These are phyloP conservation scores for Exophiala calicioides DNA, from an alignment of 2,329 filamentous ascomycete species.

Conservation along the genomic window DNA sequence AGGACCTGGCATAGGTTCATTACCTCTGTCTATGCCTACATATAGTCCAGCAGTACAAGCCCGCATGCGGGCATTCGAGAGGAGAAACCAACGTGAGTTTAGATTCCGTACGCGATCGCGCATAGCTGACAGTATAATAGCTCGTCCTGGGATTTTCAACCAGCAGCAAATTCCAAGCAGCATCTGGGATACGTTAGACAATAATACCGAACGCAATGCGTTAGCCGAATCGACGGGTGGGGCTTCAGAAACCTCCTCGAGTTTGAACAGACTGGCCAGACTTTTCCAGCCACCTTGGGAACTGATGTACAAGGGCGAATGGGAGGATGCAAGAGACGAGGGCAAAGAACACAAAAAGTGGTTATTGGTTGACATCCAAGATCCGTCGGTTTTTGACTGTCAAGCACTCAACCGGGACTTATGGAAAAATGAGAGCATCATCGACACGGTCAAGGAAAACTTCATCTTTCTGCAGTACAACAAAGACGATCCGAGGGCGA, in stretches of 20 bases:
- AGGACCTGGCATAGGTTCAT: constrained; percentile 62
- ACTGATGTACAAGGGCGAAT: constrained; percentile 75
- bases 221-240: constrained; percentile 65
- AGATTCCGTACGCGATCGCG: not conserved
- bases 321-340: constrained; percentile 79
- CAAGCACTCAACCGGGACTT: constrained; percentile 91
- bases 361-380: constrained; percentile 94
- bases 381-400: constrained; percentile 90
- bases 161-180: constrained; percentile 57
- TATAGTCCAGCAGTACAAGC: constrained; percentile 63
- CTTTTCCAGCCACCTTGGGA: constrained; percentile 92
- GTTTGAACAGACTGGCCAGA: constrained; percentile 79
- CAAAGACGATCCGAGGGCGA: constrained; percentile 76
- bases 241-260: constrained; percentile 65
- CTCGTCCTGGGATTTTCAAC: constrained; percentile 66
- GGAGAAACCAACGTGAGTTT: constrained; percentile 36
- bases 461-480: constrained; percentile 96
- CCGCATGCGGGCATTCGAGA: constrained; percentile 57
- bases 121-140: constrained; percentile 13
- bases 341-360: constrained; percentile 90
- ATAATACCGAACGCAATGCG: constrained; percentile 49
- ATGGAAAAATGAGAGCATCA: constrained; percentile 84
- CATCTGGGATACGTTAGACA: constrained; percentile 57
- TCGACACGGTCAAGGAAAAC: constrained; percentile 80
- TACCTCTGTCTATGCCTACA: constrained; percentile 45